Base-by-base conservation (phyloP, 768 basidiomycete species). In the Kwoniella pini region DNA sequence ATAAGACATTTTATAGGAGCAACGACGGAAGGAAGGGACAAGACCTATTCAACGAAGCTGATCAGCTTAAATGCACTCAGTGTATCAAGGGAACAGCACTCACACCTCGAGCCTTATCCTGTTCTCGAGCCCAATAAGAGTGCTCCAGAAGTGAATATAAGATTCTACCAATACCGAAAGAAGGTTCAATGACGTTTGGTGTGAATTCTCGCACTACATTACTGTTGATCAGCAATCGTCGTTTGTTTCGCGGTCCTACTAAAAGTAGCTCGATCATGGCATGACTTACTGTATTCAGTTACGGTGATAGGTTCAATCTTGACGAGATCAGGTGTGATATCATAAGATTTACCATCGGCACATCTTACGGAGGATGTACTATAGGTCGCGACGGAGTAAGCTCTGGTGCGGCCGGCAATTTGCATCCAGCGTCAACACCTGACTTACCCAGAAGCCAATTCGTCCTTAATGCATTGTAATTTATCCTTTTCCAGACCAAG, bases 101-200 rank as follows among this genome's bases (percentile, higher is more conserved):
- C 79, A 91, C 92, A 62, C 87, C 89, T 69, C 95, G 89, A 64
- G 92, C 89, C 26, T 90, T 81, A 77, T 97, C 95, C 71, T 90
- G 85, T 74, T 91, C 93, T 76, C 96, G 86, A 61, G 85, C 85
- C 96, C 95, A 98, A 83, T 88, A 99, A 70, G 85, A 86, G 82
- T 98, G 96, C 79, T 99, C 96, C 31, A 99, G 86, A 52, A 98
- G 83, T 27, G 85, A 86, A 79, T 97, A 97, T 45, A 97, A 82
- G 71, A 98, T 96, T 55, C 95, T 91, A 54, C 95, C 95, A 67
- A 98, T 85, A 61, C 96, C 95, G 80, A 97, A 96, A 3, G 96
- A 99, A 22, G 96, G 94, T 78, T 97, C 95, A 77, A 98, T 95
- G 79, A 99, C 96, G 79, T 97, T 98, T 36, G 95, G 96, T 56